Evolutionary conservation across 495 filamentous ascomycete genomes (phyloP), one percentile per base, ranked within the genome.

Genomic region (Tirmania nivea): DNA sequence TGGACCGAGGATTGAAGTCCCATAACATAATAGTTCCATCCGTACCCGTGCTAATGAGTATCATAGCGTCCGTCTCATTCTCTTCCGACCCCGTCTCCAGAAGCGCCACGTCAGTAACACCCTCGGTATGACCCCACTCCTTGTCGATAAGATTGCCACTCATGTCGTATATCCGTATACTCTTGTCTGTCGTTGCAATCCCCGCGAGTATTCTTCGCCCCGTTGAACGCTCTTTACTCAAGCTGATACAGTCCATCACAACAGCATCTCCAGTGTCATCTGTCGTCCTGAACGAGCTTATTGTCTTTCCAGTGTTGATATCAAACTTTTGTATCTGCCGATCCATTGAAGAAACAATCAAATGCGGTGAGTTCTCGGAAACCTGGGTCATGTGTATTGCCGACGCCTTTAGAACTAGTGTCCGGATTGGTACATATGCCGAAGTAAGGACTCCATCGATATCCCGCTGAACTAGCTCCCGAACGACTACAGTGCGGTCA

Each of bases 101-200:
- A 11, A 95, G 64, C n/a, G 78, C 71, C 37, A 88, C 74, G 62
- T 82, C 87, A 45, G 84, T 90, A 45, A 96, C 80, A 45, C 86
- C 82, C 62, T 93, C 87, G 0, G 85, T 92, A 62, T 97, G 90
- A 12, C 90, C 92, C 73, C 86, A 94, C 66, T 94, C 90, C 37
- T 84, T 79, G 25, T 84, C 80, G 52, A 95, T 68, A 56, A 97
- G 78, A 21, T 70, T 64, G 12, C 88, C 89, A 42, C 75, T 74
- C 14, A 78, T 69, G 57, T 92, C 83, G 63, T 97, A 96, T 3
- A 96, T 68, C 19, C 90, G 73, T 54, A 97, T 79, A 8, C 90
- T 95, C 62, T 94, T 96, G 65, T 97, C 90, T 4, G 83, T 92
- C 57, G 83, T 85, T 8, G 92, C 94, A 21, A 92, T 72, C 17